These are phyloP conservation scores for Pseudogymnoascus sp. DNA, from an alignment of 2,329 filamentous ascomycete species.

Conservation along the genomic window DNA sequence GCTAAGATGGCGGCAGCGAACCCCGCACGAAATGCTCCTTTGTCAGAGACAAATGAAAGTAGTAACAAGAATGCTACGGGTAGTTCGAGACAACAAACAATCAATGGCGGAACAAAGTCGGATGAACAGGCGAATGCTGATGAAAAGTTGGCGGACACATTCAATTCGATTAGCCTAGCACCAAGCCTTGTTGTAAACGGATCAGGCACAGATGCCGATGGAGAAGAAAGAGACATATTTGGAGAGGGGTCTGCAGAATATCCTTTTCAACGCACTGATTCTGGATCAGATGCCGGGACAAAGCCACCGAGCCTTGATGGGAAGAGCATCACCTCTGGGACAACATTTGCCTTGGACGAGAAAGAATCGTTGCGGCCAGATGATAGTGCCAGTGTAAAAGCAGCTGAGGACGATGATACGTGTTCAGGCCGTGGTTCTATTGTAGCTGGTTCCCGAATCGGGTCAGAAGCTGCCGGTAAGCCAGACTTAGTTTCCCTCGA, in stretches of 20 bases:
- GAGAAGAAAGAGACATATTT: constrained; percentile 21
- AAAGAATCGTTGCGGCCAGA: constrained; percentile 92
- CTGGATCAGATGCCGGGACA: constrained; percentile 58
- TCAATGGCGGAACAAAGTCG: neutral
- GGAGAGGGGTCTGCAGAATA: constrained; percentile 28
- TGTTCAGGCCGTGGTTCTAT: constrained; percentile 72
- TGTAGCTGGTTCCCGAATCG: constrained; percentile 68
- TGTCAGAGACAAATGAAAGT: neutral
- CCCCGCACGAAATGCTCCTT: constrained; percentile 26
- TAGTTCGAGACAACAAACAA: neutral
- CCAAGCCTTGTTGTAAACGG: constrained; percentile 33
- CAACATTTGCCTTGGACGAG: constrained; percentile 92
- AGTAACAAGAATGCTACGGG: neutral
- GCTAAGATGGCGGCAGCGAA: constrained; percentile 26
- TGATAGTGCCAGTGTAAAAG: constrained; percentile 89
- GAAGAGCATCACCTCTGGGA: constrained; percentile 89
- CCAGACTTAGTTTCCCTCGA: constrained; percentile 33
- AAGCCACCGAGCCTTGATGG: constrained; percentile 89
- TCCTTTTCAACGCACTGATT: constrained; percentile 46
- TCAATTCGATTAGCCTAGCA: constrained; percentile 26
- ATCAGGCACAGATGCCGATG: constrained; percentile 22
- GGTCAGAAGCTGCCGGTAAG: constrained; percentile 63
- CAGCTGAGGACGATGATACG: constrained; percentile 82
- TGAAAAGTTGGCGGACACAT: constrained; percentile 25
- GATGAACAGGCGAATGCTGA: constrained; percentile 6